A percentile compares a stretch with the other conserved stretches of the same genome.
These are phyloP conservation scores for Bryum argenteum DNA, from an alignment of 225 moss, liverwort and hornwort species.

Conservation along the genomic window DNA sequence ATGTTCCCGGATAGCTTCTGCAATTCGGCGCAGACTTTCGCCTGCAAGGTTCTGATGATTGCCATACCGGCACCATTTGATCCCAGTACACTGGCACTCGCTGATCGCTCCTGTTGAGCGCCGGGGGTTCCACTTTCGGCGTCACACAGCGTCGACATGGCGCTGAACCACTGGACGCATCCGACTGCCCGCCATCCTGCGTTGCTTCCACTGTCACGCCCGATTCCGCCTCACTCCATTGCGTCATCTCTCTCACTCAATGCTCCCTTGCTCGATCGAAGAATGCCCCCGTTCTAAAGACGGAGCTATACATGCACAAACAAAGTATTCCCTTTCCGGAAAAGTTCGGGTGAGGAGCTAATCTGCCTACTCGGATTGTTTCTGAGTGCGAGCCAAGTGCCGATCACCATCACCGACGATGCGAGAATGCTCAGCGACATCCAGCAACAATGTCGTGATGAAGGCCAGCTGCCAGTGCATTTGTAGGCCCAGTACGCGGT, in stretches of 20 bases:
- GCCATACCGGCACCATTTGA: slow-evolving; percentile 44
- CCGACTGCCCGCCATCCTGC: not conserved
- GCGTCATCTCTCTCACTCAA: too few species aligned
- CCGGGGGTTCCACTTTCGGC: slow-evolving; percentile 25
- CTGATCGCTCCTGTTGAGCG: slow-evolving; percentile 29
- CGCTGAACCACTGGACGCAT: not conserved
- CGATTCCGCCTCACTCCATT: slow-evolving; percentile 37
- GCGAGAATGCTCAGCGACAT: too few species aligned
- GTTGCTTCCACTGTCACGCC: slow-evolving; percentile 13
- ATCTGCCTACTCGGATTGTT: too few species aligned
- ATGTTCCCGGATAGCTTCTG: slow-evolving; percentile 12
- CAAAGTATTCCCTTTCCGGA: too few species aligned
- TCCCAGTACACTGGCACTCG: slow-evolving; percentile 42
- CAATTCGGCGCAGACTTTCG: slow-evolving; percentile 19
- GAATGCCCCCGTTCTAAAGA: too few species aligned
- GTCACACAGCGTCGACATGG: slow-evolving; percentile 14
- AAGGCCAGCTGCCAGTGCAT: too few species aligned
- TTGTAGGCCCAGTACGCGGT: too few species aligned
- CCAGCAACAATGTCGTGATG: too few species aligned
- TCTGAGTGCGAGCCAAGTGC: too few species aligned
- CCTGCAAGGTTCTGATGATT: slow-evolving; percentile 2
- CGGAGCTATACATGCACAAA: too few species aligned
- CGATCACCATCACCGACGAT: too few species aligned
- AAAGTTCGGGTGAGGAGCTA: too few species aligned
- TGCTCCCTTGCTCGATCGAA: not conserved